These are phyloP conservation scores for Colletotrichum magnum DNA, from an alignment of 2,329 filamentous ascomycete species.

Conservation along the genomic window DNA sequence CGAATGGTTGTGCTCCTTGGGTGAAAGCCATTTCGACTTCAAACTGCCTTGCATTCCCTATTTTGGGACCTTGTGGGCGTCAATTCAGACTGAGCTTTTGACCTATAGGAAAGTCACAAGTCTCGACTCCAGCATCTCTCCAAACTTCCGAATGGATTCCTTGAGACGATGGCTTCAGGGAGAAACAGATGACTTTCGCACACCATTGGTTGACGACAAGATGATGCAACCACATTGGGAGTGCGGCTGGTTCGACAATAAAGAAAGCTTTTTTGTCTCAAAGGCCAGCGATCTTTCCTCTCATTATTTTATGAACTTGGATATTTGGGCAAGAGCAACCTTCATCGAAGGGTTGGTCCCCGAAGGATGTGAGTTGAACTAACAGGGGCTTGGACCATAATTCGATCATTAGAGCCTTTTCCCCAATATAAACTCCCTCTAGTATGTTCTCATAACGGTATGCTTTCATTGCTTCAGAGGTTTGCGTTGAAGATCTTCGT, in stretches of 20 bases:
- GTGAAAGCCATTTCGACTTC: neutral
- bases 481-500: too few relatives aligned
- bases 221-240: neutral
- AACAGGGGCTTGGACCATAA: too few relatives aligned
- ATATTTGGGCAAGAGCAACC: slow-evolving; percentile 8
- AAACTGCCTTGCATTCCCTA: neutral
- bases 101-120: slow-evolving; percentile 51
- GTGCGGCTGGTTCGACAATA: neutral
- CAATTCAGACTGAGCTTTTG: slow-evolving; percentile 53
- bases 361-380: rapidly evolving
- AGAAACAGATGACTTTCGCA: slow-evolving; percentile 4
- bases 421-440: too few relatives aligned
- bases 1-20: too few relatives aligned
- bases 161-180: slow-evolving; percentile 14
- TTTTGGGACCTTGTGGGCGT: slow-evolving; percentile 50
- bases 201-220: neutral
- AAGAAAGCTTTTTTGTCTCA: neutral
- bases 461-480: too few relatives aligned
- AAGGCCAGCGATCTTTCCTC: slow-evolving; percentile 6
- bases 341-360: neutral
- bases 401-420: too few relatives aligned
- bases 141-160: neutral
- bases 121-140: slow-evolving; percentile 37
- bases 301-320: slow-evolving; percentile 30
- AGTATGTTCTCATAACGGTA: too few relatives aligned